Evolutionary conservation across 768 basidiomycete species (phyloP).

Genomic region (Holtermannia corniformis): DNA sequence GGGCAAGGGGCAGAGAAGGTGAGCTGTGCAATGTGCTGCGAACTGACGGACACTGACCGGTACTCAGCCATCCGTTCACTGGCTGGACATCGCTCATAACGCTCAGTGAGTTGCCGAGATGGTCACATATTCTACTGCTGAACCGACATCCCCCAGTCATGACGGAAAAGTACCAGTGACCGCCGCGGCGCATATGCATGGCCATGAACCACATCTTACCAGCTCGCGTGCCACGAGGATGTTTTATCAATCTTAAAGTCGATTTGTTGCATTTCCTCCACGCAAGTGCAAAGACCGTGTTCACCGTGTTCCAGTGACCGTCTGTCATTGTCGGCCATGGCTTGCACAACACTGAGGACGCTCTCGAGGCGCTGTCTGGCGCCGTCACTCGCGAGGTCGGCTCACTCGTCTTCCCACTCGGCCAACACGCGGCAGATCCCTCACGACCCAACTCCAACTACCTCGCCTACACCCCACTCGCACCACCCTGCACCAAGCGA

Average conservation of each 20-base stretch:
- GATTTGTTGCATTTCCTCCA: no score
- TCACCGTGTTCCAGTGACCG: no score
- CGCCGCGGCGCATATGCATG: no score
- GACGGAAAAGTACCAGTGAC: conserved; percentile 53
- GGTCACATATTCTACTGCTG: neutral
- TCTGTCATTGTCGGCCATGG: no score
- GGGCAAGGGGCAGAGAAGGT: conserved; percentile 80
- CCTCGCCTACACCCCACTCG: conserved; percentile 7
- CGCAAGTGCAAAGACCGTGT: no score
- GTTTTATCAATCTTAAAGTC: no score
- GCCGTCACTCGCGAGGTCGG: neutral
- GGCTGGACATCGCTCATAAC: conserved; percentile 90
- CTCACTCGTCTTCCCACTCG: neutral
- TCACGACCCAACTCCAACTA: conserved; percentile 21
- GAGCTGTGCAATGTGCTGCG: conserved; percentile 20
- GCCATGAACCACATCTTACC: no score
- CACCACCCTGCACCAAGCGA: conserved; percentile 3
- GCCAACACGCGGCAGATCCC: conserved; percentile 21
- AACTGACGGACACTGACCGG: neutral
- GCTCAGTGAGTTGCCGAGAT: conserved; percentile 56
- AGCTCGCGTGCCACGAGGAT: no score
- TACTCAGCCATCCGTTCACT: conserved; percentile 82
- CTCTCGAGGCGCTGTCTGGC: neutral
- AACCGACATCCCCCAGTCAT: conserved; percentile 47
- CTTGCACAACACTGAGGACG: neutral